Evolutionary conservation across 306 rosid species (phyloP), one percentile per base, ranked within the genome.

Genomic region (Crotalaria pallida): DNA sequence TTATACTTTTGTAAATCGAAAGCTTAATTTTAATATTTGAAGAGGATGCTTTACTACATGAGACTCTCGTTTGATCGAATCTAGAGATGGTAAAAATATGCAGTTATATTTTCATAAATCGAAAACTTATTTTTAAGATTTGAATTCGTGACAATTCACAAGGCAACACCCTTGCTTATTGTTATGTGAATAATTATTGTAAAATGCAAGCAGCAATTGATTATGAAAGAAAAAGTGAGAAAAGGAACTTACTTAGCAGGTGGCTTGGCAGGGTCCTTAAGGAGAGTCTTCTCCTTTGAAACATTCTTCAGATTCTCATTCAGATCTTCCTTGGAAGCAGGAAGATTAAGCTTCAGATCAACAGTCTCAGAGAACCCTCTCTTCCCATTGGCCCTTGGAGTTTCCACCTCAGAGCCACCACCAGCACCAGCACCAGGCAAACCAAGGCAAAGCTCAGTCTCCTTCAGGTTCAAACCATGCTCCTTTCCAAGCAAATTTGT

Each of bases 391-490:
- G 89, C 83, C 65, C 77, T 88, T 0, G 82, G 82, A 16, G 91
- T 89, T 67, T 88, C 96, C 31, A 61, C 83, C 74, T 86, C 92
- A 8, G 79, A 6, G 9, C 33, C 58, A 0, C 34, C 52, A 0
- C 72, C 57, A 0, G 77, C 85, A 0, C 85, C 86, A 0, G 83
- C 85, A 0, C 99, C 97, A 0, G 99, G 99, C 45, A 95, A 23
- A 7, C 98, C 99, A 19, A 95, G 90, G 58, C 99, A 91, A 11
- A 95, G 84, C 87, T 95, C 99, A 12, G 99, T 95, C 88, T 87
- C 97, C 81, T 72, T 89, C 58, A 92, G 76, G 78, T 87, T 87
- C 81, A 88, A 67, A 74, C 58, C 88, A 62, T 66, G 31, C 59
- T 72, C 84, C 48, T 64, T 77, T 22, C 48, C 59, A 21, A 79